Percentiles rank a stretch among this genome's conserved stretches.
These are phyloP conservation scores for Claviceps africana DNA, from an alignment of 2,329 filamentous ascomycete species.

Conservation along the genomic window DNA sequence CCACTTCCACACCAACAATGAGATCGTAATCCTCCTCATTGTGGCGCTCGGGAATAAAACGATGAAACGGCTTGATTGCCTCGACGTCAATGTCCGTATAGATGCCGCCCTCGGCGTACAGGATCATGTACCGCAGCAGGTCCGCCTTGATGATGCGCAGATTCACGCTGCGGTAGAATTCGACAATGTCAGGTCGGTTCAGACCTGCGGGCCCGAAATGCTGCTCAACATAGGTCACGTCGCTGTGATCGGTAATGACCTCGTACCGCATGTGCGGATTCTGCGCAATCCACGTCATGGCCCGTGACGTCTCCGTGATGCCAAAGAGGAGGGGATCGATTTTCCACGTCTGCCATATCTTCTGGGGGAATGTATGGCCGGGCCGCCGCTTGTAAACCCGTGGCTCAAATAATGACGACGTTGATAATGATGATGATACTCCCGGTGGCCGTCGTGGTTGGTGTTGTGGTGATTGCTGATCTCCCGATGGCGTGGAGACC, in stretches of 20 bases:
- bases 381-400: slow-evolving; percentile 9
- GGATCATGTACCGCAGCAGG: slow-evolving; percentile 54
- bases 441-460: background rate
- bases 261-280: slow-evolving; percentile 56
- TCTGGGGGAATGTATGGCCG: slow-evolving; percentile 39
- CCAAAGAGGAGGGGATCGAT: slow-evolving; percentile 53
- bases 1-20: slow-evolving; percentile 57
- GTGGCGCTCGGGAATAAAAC: slow-evolving; percentile 37
- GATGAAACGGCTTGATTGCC: slow-evolving; percentile 19
- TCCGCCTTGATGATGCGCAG: slow-evolving; percentile 52
- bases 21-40: slow-evolving; percentile 52
- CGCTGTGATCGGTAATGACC: slow-evolving; percentile 55
- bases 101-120: slow-evolving; percentile 64
- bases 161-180: slow-evolving; percentile 44
- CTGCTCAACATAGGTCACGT: slow-evolving; percentile 51
- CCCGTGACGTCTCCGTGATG: slow-evolving; percentile 43
- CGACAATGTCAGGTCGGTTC: slow-evolving; percentile 52
- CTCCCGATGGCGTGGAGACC: background rate
- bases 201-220: slow-evolving; percentile 52
- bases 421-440: no score
- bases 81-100: slow-evolving; percentile 41
- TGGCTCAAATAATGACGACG: background rate
- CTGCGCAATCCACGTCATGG: slow-evolving; percentile 50
- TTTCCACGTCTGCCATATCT: slow-evolving; percentile 71
- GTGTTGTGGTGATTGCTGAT: background rate